These are phyloP conservation scores for Stenocarpella maydis DNA, from an alignment of 2,329 filamentous ascomycete species.

Conservation along the genomic window DNA sequence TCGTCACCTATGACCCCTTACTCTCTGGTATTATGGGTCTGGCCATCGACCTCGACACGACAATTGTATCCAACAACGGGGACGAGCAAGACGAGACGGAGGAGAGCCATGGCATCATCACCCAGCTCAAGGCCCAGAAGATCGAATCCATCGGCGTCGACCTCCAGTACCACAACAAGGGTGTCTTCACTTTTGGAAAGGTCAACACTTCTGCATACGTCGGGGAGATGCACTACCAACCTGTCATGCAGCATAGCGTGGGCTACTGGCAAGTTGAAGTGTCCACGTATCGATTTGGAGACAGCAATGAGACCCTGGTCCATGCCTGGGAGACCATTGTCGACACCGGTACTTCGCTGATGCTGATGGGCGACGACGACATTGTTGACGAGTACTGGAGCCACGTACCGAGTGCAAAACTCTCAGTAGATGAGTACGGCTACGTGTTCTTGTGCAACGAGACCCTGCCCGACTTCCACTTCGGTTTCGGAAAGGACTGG, in stretches of 20 bases:
- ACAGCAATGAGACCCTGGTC: constrained; percentile 47
- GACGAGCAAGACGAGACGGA: constrained; percentile 50
- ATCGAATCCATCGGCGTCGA: constrained; percentile 59
- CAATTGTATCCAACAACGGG: constrained; percentile 50
- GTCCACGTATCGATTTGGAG: constrained; percentile 46
- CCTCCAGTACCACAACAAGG: constrained; percentile 55
- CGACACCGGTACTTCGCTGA: constrained; percentile 74
- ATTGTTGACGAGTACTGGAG: constrained; percentile 69
- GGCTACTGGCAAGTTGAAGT: constrained; percentile 52
- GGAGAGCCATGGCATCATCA: constrained; percentile 57
- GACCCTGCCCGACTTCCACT: constrained; percentile 58
- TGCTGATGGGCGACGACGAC: constrained; percentile 62
- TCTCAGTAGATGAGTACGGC: constrained; percentile 55
- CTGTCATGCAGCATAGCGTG: constrained; percentile 61
- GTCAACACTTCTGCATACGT: constrained; percentile 51
- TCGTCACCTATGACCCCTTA: constrained; percentile 49
- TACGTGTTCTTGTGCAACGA: constrained; percentile 63
- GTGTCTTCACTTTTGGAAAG: constrained; percentile 61
- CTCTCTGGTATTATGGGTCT: constrained; percentile 63
- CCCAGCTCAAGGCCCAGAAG: constrained; percentile 50
- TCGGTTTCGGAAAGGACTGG: constrained; percentile 55
- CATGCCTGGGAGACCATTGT: constrained; percentile 61
- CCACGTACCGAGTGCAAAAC: constrained; percentile 59
- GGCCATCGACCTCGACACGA: constrained; percentile 55
- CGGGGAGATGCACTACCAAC: constrained; percentile 53